Evolutionary conservation across 1,284 basidiomycete species (phyloP), one percentile per base, ranked within the genome.

Genomic region (Cryptococcus sp.): DNA sequence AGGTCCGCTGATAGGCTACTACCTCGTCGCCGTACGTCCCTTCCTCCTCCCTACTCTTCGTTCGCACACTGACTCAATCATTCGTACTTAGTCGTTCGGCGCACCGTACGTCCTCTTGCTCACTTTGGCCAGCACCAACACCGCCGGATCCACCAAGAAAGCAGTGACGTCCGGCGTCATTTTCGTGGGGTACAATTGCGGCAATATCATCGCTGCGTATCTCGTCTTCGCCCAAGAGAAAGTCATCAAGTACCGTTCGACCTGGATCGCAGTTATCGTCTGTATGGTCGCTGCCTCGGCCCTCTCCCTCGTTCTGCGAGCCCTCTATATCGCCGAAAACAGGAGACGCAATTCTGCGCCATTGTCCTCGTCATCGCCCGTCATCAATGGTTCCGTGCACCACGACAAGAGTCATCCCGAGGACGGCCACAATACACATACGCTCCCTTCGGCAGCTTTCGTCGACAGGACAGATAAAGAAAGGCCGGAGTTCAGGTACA

Each of bases 1-100:
- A 1, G 74, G 80, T 0, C 81, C 82, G 0, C 65, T 83, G 15
- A 80, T 82, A 19, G 83, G 83, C 0, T 82, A 80, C 66, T 82
- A 80, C 59, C 71, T 81, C 16, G 68, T 74, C 10, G 72, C 70
- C 3, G 57, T 56, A 15, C 46, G 60, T 54, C 15, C 10, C 16
- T 20, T 45, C 25, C 25, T 46, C 23, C 45, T 47, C 39, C 41
- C 19, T 25, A 15, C 27, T 4, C 40, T 51, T 23, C 40, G 40
- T 23, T 47, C 59, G 50, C 41, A 49, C 48, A 17, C 57, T 59
- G 53, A 60, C 47, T 45, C 61, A n/a, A 57, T 62, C 17, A 69
- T 75, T n/a, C 20, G 13, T 20, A 25, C 40, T 4, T 38, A 64
- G 62, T 73, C 76, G 19, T 83, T 83, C 58, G 82, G 82, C 2